phyloP scores from a whole-genome alignment of 1,139 yeast species.

The Zhuliangozyma blackwelliae region DNA sequence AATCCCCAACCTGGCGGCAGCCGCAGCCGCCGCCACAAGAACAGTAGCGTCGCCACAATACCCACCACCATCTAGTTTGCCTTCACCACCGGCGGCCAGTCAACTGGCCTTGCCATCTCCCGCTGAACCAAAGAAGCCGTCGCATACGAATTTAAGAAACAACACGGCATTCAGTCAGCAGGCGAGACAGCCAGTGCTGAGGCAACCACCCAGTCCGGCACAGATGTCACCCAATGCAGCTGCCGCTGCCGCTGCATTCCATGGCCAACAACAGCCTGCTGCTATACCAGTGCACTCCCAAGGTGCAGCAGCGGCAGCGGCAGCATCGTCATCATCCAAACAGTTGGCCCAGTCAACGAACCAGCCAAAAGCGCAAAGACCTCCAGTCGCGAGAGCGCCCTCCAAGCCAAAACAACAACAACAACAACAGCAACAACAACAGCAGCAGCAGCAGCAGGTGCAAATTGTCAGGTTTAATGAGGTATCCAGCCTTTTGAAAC shows the following conservation, averaged over 20 bases:
- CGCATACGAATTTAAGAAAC: slow-evolving; percentile 8
- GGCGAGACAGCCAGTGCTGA: slow-evolving; percentile 3
- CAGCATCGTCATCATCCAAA: slow-evolving; percentile 3
- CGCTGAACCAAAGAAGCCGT: slow-evolving; percentile 2
- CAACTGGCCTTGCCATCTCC: slow-evolving; percentile 3
- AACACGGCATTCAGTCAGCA: slow-evolving; percentile 12
- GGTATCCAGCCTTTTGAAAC: slow-evolving; percentile 27
- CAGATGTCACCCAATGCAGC: slow-evolving; percentile 5
- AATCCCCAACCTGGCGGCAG: no score
- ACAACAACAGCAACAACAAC: neutral
- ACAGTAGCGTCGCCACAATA: neutral
- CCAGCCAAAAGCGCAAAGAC: neutral
- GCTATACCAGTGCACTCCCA: slow-evolving; percentile 9
- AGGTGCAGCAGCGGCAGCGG: slow-evolving; percentile 6
- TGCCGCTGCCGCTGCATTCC: slow-evolving; percentile 12
- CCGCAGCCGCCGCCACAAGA: no score
- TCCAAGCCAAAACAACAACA: neutral
- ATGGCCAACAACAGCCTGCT: slow-evolving; percentile 4
- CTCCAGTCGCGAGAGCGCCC: neutral
- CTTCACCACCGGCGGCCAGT: neutral
- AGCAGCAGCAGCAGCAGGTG: neutral
- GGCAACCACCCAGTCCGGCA: slow-evolving; percentile 4
- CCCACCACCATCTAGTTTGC: slow-evolving; percentile 1
- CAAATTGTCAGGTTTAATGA: slow-evolving; percentile 28
- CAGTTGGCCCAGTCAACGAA: neutral